A percentile compares a stretch with the other conserved stretches of the same genome.
Conservation (phyloP, 1,139 yeast genomes). For the Hyphopichia khmerensis region DNA sequence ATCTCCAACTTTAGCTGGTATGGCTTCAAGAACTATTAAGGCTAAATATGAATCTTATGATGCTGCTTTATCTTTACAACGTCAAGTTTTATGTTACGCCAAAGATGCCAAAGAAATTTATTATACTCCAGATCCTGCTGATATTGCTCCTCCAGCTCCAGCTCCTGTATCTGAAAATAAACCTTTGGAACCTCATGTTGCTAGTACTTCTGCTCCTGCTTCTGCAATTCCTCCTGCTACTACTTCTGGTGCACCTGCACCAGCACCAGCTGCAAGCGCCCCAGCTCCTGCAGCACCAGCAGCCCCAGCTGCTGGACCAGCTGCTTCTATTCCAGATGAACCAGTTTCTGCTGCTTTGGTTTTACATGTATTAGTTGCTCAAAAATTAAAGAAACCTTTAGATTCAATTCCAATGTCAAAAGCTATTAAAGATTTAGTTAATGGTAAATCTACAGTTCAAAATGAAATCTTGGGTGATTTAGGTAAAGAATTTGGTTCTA, state of each 20-base stretch:
- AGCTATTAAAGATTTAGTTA: constrained; percentile 94
- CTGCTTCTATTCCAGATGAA: constrained; percentile 79
- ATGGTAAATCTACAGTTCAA: constrained; percentile 97
- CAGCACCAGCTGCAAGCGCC: constrained; percentile 43
- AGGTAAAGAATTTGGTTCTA: constrained; percentile 95
- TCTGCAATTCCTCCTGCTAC: constrained; percentile 8
- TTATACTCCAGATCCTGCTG: constrained; percentile 86
- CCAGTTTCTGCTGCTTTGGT: constrained; percentile 84
- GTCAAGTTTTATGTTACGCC: constrained; percentile 94
- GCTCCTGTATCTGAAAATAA: constrained; percentile 13
- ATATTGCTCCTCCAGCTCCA: constrained; percentile 34
- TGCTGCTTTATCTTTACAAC: constrained; percentile 93
- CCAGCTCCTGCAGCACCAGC: constrained; percentile 54
- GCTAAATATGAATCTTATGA: constrained; percentile 96
- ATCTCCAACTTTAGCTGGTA: constrained; percentile 96
- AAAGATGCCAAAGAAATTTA: constrained; percentile 95
- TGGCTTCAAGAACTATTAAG: constrained; percentile 96
- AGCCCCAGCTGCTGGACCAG: constrained; percentile 70
- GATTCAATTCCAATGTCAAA: constrained; percentile 85
- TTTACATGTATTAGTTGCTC: constrained; percentile 89
- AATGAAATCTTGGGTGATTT: constrained; percentile 97
- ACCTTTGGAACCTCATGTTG: constrained; percentile 8
- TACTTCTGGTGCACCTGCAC: constrained; percentile 11
- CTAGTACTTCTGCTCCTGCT: constrained; percentile 33
- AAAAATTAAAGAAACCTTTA: constrained; percentile 86